Evolutionary conservation across 2,329 filamentous ascomycete species (phyloP).

Genomic region (Botrytis byssoidea): DNA sequence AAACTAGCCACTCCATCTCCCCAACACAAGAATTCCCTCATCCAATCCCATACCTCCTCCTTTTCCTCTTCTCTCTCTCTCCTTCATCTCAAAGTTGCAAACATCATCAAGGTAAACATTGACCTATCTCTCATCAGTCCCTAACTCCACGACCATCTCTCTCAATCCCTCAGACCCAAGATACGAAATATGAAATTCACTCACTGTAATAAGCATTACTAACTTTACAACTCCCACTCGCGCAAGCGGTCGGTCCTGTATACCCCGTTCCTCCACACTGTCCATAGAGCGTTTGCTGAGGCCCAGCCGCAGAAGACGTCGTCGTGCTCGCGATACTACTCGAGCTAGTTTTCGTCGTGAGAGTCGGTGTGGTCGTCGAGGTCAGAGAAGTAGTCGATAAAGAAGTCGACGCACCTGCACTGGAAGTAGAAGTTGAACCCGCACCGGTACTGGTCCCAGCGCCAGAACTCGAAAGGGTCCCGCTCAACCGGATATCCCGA

Average conservation of each 20-base stretch:
- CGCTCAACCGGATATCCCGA: constrained; percentile 33
- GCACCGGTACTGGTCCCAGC: neutral
- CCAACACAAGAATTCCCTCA: neutral
- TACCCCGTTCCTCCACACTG: constrained; percentile 31
- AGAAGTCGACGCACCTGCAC: neutral
- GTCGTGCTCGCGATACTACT: neutral
- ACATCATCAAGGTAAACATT: neutral
- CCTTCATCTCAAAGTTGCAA: neutral
- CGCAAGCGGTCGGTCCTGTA: constrained; percentile 27
- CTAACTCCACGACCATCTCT: neutral
- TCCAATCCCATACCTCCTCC: neutral
- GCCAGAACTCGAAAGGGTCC: constrained; percentile 14
- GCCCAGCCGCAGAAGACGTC: neutral
- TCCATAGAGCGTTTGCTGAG: constrained; percentile 24
- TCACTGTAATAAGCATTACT: constrained; percentile 29
- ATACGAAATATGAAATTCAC: neutral
- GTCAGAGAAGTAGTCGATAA: neutral
- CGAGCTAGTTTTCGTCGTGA: neutral
- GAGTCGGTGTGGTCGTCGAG: neutral
- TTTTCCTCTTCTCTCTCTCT: neutral
- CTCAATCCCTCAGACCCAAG: no score
- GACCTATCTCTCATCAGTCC: neutral
- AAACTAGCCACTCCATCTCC: neutral
- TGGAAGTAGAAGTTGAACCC: neutral
- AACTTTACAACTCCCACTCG: constrained; percentile 26